phyloP scores from a whole-genome alignment of 2,329 filamentous ascomycete species.

The Colletotrichum sp. region DNA sequence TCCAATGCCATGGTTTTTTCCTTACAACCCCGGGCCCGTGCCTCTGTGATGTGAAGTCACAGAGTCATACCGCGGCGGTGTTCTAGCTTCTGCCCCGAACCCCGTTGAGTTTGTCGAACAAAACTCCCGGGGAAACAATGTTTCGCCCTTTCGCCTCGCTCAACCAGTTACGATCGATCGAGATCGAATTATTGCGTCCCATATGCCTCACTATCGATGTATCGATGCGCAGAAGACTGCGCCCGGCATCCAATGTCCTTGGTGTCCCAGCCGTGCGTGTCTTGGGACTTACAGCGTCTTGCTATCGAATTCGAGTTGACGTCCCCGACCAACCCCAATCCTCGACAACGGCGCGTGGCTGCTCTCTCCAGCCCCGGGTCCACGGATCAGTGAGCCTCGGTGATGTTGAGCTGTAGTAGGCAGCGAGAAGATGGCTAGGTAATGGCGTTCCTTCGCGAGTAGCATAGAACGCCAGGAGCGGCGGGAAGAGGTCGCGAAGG shows the following conservation, averaged over 20 bases:
- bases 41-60: neutral
- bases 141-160: too few relatives aligned
- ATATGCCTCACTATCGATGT: neutral
- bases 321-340: too few relatives aligned
- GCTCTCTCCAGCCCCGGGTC: neutral
- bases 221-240: neutral
- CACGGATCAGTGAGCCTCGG: neutral
- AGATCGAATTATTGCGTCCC: rapidly evolving
- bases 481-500: rapidly evolving
- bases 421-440: neutral
- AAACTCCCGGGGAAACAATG: too few relatives aligned
- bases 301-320: neutral
- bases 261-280: rapidly evolving
- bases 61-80: too few relatives aligned
- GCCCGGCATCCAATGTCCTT: rapidly evolving
- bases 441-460: neutral
- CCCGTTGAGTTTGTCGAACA: rapidly evolving
- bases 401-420: neutral
- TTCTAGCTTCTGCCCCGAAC: too few relatives aligned
- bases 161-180: neutral
- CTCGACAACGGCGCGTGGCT: neutral
- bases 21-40: neutral
- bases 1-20: neutral
- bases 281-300: neutral
- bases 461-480: neutral